Evolutionary conservation across 2,329 filamentous ascomycete species (phyloP).

Genomic region (Talaromyces sp.): DNA sequence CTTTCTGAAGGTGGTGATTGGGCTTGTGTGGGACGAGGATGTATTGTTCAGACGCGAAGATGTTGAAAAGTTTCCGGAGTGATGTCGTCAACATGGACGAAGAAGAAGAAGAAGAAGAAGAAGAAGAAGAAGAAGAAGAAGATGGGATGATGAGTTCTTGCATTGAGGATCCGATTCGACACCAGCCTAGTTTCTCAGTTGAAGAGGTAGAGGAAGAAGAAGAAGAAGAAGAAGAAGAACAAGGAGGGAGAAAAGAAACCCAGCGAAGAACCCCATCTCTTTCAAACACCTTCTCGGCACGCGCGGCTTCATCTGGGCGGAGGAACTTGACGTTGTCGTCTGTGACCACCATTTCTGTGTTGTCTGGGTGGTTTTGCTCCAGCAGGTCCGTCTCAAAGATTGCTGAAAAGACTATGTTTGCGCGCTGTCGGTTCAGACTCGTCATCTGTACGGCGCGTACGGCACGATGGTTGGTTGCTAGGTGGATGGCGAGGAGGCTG

Average conservation of each 20-base stretch:
- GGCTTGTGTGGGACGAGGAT: slow-evolving; percentile 53
- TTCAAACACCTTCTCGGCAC: slow-evolving; percentile 55
- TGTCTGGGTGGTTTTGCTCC: slow-evolving; percentile 10
- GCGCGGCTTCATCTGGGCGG: slow-evolving; percentile 61
- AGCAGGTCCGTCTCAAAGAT: slow-evolving; percentile 36
- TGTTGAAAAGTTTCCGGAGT: slow-evolving; percentile 42
- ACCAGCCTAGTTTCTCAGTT: slow-evolving; percentile 43
- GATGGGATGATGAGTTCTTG: slow-evolving; percentile 16
- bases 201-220: slow-evolving; percentile 17
- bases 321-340: slow-evolving; percentile 30
- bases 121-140: slow-evolving; percentile 4
- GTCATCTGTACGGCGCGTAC: slow-evolving; percentile 80
- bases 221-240: slow-evolving; percentile 26
- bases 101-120: slow-evolving; percentile 4
- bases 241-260: slow-evolving; percentile 6
- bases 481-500: slow-evolving; percentile 67
- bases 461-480: slow-evolving; percentile 80
- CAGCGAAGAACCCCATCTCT: slow-evolving; percentile 63
- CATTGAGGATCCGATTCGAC: slow-evolving; percentile 51
- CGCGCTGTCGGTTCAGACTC: slow-evolving; percentile 79
- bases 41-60: slow-evolving; percentile 54
- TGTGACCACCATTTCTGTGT: slow-evolving; percentile 4
- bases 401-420: slow-evolving; percentile 68
- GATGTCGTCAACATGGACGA: neutral
- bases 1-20: slow-evolving; percentile 12